phyloP scores from a whole-genome alignment of 2,329 filamentous ascomycete genomes.

The Emericellopsis cladophorae region DNA sequence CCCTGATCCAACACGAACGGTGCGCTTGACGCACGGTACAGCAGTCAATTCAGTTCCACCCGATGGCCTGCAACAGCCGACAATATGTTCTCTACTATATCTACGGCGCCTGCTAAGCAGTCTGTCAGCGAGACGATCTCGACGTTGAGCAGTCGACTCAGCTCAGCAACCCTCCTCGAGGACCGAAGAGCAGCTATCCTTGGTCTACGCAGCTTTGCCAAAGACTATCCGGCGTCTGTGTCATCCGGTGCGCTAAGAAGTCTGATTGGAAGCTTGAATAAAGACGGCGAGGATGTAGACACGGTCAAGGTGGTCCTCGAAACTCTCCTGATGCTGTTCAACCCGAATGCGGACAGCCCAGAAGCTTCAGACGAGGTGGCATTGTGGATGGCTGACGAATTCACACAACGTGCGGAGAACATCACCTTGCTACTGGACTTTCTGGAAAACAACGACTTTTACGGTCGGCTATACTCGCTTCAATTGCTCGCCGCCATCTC shows the following conservation, averaged over 20 bases:
- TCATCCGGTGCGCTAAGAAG: conserved; percentile 84
- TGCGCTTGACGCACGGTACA: not conserved
- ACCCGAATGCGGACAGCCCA: conserved; percentile 56
- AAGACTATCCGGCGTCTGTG: conserved; percentile 90
- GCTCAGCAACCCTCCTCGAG: conserved; percentile 83
- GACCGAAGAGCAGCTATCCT: conserved; percentile 89
- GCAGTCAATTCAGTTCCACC: conserved; percentile 1
- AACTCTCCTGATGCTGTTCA: conserved; percentile 89
- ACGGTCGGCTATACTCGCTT: conserved; percentile 79
- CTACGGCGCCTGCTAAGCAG: conserved; percentile 79
- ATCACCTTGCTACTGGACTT: conserved; percentile 83
- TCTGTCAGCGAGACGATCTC: conserved; percentile 91
- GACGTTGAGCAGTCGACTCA: conserved; percentile 73
- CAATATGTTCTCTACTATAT: conserved; percentile 47
- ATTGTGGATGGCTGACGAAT: conserved; percentile 93
- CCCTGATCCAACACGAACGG: not conserved
- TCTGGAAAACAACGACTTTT: conserved; percentile 77
- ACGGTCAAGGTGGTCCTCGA: conserved; percentile 92
- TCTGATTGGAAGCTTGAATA: conserved; percentile 71
- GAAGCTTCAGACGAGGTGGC: conserved; percentile 95
- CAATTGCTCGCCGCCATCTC: conserved; percentile 83
- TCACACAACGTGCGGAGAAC: conserved; percentile 95
- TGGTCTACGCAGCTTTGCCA: conserved; percentile 88
- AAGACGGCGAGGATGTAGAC: conserved; percentile 89
- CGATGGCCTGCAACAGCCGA: conserved; percentile 15